These are phyloP conservation scores for Bromus sterilis DNA, from an alignment of 176 grass and related monocot species.

Conservation along the genomic window DNA sequence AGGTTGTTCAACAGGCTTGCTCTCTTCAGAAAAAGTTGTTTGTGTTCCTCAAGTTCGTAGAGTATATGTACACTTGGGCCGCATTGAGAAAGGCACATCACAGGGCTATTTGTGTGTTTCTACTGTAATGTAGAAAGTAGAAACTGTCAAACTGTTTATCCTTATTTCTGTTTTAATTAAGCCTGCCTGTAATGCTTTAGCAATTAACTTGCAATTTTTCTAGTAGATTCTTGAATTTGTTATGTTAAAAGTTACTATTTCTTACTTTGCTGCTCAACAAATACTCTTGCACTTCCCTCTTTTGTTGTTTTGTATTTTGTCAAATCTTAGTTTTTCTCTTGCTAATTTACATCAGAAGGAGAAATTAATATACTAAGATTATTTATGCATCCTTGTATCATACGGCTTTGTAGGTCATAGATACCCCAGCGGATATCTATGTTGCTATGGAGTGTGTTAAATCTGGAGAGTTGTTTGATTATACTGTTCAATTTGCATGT, in stretches of 20 bases:
- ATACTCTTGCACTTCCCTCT: not conserved
- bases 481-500: conserved; percentile 24
- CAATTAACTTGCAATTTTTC: not conserved
- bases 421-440: conserved; percentile 59
- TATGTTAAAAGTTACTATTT: not conserved
- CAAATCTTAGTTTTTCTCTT: not conserved
- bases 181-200: not conserved
- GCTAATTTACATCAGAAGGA: conserved; percentile 36
- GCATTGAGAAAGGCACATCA: not conserved
- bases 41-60: not conserved
- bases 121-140: not conserved
- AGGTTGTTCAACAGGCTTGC: conserved; percentile 34
- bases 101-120: not conserved
- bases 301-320: not conserved
- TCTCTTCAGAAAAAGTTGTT: not conserved
- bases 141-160: not conserved
- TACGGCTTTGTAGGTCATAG: conserved; percentile 70
- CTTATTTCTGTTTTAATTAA: not conserved
- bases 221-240: not conserved
- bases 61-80: not conserved
- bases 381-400: conserved; percentile 75
- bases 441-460: conserved; percentile 83
- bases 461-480: conserved; percentile 69
- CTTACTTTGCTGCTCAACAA: not conserved
- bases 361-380: conserved; percentile 71